phyloP scores from a whole-genome alignment of 441 rosid genomes.

The Adansonia gregorii region DNA sequence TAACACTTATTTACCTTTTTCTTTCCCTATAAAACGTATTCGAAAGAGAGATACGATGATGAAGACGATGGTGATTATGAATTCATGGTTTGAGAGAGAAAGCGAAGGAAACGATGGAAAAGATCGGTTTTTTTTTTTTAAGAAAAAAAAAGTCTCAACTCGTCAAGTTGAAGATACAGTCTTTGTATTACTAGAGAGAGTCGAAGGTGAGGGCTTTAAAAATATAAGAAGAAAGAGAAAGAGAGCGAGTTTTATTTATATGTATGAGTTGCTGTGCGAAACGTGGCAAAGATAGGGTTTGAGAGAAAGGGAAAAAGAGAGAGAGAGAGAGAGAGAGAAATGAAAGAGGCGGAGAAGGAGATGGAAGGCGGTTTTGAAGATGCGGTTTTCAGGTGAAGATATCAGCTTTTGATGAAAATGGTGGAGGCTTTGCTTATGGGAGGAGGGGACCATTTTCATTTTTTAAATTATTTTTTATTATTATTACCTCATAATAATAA shows the following conservation, averaged over 20 bases:
- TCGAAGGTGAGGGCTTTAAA: neutral
- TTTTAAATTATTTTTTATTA: neutral
- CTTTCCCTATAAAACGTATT: neutral
- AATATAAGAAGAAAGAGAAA: conserved; percentile 19
- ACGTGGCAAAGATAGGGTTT: conserved; percentile 21
- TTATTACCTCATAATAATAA: neutral
- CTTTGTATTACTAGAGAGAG: neutral
- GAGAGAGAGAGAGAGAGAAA: neutral
- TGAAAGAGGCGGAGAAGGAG: neutral
- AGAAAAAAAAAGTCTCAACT: neutral
- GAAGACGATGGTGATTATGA: neutral
- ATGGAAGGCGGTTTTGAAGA: neutral
- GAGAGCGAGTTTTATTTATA: neutral
- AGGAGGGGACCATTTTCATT: conserved; percentile 26
- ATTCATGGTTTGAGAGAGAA: conserved; percentile 22
- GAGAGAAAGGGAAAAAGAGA: conserved; percentile 1
- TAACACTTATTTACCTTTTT: neutral
- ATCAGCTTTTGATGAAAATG: conserved; percentile 23
- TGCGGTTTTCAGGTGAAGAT: conserved; percentile 37
- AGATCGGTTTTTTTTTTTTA: neutral
- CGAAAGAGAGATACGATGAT: conserved; percentile 11
- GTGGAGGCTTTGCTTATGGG: neutral
- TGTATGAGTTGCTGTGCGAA: conserved; percentile 12
- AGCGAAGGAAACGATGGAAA: neutral
- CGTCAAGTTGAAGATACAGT: neutral